A percentile compares a stretch with the other conserved stretches of the same genome.
Evolutionary conservation across 2,329 filamentous ascomycete species (phyloP).

Genomic region (Paracoccidioides brasiliensis): DNA sequence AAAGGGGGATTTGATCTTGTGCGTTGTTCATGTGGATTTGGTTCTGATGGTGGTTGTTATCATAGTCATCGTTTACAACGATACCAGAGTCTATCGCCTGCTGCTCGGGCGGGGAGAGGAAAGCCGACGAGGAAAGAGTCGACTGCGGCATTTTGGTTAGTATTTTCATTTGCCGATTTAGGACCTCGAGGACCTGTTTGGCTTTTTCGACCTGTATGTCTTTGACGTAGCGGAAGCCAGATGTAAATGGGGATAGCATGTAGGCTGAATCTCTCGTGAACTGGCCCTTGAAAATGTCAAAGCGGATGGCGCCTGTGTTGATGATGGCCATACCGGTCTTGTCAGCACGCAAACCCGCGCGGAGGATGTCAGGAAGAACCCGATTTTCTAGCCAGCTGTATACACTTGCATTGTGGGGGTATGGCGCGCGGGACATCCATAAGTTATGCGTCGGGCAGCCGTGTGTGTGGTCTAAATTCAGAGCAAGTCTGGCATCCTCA

Average conservation of each 20-base stretch:
- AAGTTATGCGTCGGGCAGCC: slow-evolving; percentile 73
- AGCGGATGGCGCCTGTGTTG: slow-evolving; percentile 86
- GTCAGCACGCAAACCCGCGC: slow-evolving; percentile 43
- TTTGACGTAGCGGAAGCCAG: slow-evolving; percentile 60
- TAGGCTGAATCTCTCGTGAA: slow-evolving; percentile 83
- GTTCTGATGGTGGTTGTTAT: not conserved
- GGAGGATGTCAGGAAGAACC: slow-evolving; percentile 56
- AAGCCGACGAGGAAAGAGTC: slow-evolving; percentile 14
- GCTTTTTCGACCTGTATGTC: slow-evolving; percentile 71
- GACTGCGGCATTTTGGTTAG: slow-evolving; percentile 10
- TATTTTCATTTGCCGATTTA: slow-evolving; percentile 46
- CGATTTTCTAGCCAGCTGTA: slow-evolving; percentile 67
- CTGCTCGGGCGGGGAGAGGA: slow-evolving; percentile 36
- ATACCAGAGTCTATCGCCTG: slow-evolving; percentile 17
- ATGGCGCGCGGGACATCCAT: slow-evolving; percentile 70
- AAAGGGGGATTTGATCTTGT: slow-evolving; percentile 15
- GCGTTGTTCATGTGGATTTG: not conserved
- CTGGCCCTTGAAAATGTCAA: slow-evolving; percentile 84
- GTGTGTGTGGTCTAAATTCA: slow-evolving; percentile 59
- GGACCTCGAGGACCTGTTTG: slow-evolving; percentile 47
- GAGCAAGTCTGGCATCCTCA: slow-evolving; percentile 50
- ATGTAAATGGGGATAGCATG: slow-evolving; percentile 78
- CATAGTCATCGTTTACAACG: slow-evolving; percentile 8
- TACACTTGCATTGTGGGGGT: slow-evolving; percentile 60
- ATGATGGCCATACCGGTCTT: slow-evolving; percentile 58